Conservation (phyloP, 2,329 filamentous ascomycete genomes). For the Aspergillus fumigatiaffinis region DNA sequence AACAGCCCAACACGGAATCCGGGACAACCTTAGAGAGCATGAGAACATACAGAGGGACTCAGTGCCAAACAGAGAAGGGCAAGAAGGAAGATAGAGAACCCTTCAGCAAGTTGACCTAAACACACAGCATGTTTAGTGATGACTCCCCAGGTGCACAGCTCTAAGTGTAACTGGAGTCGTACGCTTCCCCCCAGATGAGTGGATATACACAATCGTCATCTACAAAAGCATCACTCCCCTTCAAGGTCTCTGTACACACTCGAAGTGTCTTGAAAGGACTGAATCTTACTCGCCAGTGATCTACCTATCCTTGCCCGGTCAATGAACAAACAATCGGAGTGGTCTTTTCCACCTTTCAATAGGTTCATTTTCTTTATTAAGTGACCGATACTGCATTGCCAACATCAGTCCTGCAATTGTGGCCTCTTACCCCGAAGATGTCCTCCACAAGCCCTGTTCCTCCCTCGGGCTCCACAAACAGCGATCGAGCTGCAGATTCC, state of each 20-base stretch:
- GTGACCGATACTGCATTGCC: neutral
- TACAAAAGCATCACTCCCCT: neutral
- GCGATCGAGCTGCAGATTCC: slow-evolving; percentile 25
- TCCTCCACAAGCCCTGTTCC: slow-evolving; percentile 25
- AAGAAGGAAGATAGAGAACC: neutral
- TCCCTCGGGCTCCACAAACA: slow-evolving; percentile 22
- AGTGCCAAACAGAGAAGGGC: neutral
- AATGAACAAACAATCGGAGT: neutral
- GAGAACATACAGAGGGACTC: neutral
- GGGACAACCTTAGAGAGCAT: neutral
- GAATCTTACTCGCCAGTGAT: neutral
- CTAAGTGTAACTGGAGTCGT: slow-evolving; percentile 6
- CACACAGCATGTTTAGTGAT: slow-evolving; percentile 7
- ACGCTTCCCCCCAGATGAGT: slow-evolving; percentile 9
- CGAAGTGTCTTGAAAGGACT: neutral
- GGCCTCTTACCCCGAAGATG: slow-evolving; percentile 18
- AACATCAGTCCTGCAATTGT: neutral
- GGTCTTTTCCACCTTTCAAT: neutral
- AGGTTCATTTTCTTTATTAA: neutral
- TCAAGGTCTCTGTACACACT: neutral
- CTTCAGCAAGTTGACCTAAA: neutral
- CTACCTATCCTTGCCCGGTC: neutral
- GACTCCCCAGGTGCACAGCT: slow-evolving; percentile 5
- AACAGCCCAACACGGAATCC: neutral
- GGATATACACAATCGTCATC: slow-evolving; percentile 1